phyloP scores from a whole-genome alignment of 495 filamentous ascomycete species.

The Entonaema liquescens region DNA sequence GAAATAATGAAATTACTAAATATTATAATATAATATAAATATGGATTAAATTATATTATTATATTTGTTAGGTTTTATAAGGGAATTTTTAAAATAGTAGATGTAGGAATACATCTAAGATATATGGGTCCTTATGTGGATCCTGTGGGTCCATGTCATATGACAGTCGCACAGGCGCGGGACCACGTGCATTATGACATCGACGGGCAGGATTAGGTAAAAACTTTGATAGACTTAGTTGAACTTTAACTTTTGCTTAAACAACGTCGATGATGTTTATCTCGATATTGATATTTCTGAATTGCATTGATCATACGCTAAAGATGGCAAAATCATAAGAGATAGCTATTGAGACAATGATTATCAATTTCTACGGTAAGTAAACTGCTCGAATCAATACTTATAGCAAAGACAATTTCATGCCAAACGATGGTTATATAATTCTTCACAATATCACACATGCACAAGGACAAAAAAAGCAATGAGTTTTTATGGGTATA shows the following conservation, averaged over 20 bases:
- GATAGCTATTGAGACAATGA: too few species aligned
- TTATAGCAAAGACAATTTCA: neutral
- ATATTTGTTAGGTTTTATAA: too few species aligned
- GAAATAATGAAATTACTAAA: too few species aligned
- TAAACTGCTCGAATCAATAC: neutral
- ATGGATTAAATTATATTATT: too few species aligned
- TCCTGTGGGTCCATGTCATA: too few species aligned
- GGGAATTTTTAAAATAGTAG: too few species aligned
- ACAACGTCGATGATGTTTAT: neutral
- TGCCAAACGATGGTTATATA: too few species aligned
- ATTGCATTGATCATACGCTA: too few species aligned
- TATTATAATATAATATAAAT: too few species aligned
- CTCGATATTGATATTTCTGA: neutral
- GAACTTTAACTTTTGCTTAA: neutral
- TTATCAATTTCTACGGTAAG: neutral
- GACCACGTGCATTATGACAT: neutral
- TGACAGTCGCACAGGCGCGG: neutral
- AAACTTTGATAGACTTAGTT: neutral
- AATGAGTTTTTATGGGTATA: slow-evolving; percentile 6
- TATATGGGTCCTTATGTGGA: too few species aligned
- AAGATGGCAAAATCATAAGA: too few species aligned
- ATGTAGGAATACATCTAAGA: too few species aligned
- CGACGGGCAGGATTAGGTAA: neutral
- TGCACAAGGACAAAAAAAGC: neutral
- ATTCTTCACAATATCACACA: neutral